Evolutionary conservation across 2,329 filamentous ascomycete species (phyloP).

Genomic region (Akanthomyces dipterigenus): DNA sequence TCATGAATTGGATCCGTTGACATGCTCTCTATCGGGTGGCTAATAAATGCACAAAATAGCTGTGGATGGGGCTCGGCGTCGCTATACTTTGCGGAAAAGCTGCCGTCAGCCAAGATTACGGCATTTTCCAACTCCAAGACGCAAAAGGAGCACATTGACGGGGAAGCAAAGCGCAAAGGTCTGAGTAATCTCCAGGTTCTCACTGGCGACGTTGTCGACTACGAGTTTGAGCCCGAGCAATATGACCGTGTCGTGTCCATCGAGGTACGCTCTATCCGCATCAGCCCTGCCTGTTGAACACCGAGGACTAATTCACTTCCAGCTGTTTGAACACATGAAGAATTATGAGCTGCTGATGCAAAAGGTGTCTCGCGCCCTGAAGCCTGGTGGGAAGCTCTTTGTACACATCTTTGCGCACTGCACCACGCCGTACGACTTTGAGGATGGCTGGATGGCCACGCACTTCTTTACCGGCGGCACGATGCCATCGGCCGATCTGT

Average conservation of each 20-base stretch:
- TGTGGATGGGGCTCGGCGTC: conserved; percentile 64
- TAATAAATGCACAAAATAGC: conserved; percentile 26
- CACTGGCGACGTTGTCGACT: conserved; percentile 60
- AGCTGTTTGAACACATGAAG: conserved; percentile 73
- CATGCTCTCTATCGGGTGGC: not conserved
- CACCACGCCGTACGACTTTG: conserved; percentile 62
- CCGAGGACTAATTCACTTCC: not conserved
- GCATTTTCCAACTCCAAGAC: conserved; percentile 65
- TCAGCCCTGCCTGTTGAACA: not conserved
- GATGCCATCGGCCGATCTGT: conserved; percentile 61
- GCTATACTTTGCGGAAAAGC: conserved; percentile 58
- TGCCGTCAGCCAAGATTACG: conserved; percentile 55
- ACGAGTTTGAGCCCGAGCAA: conserved; percentile 50
- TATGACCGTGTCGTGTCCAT: conserved; percentile 64
- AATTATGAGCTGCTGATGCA: conserved; percentile 63
- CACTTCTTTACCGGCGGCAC: conserved; percentile 69
- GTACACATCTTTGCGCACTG: conserved; percentile 62
- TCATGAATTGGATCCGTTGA: not conserved
- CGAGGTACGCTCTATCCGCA: conserved; percentile 30
- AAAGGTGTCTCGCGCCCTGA: conserved; percentile 54
- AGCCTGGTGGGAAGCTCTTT: conserved; percentile 59
- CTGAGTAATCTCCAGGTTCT: conserved; percentile 56
- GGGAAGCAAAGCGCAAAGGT: conserved; percentile 46
- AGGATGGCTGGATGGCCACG: conserved; percentile 67
- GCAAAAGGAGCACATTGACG: conserved; percentile 61